Conservation (phyloP, 2,329 filamentous ascomycete genomes). For the Aspergillus sp. region DNA sequence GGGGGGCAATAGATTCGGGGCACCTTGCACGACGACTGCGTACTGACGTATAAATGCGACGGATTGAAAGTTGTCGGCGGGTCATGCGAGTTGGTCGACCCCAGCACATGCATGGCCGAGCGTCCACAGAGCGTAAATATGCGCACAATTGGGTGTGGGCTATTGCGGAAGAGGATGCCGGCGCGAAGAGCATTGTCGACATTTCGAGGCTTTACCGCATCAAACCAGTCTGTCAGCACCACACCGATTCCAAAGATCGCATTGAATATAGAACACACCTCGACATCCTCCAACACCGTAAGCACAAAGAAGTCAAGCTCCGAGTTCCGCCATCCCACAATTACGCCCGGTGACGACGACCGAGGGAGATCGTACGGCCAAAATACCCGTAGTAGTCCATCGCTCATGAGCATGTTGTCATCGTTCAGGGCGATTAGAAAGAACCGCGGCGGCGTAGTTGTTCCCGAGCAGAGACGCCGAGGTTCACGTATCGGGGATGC, state of each 20-base stretch:
- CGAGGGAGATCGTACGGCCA: slow-evolving; percentile 86
- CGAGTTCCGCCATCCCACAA: slow-evolving; percentile 96
- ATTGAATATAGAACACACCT: slow-evolving; percentile 57
- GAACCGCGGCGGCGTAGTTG: slow-evolving; percentile 92
- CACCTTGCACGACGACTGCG: slow-evolving; percentile 51
- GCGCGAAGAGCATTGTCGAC: slow-evolving; percentile 86
- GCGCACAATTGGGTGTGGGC: slow-evolving; percentile 73
- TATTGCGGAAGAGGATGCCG: slow-evolving; percentile 79
- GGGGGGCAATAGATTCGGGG: slow-evolving; percentile 70
- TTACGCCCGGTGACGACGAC: slow-evolving; percentile 73
- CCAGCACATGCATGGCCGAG: slow-evolving; percentile 79
- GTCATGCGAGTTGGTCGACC: slow-evolving; percentile 68
- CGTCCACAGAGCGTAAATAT: slow-evolving; percentile 85
- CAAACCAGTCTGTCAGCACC: slow-evolving; percentile 5
- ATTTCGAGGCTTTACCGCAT: slow-evolving; percentile 60
- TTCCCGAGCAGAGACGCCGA: slow-evolving; percentile 90
- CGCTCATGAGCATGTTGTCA: slow-evolving; percentile 64
- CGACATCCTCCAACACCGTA: slow-evolving; percentile 83
- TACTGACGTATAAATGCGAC: slow-evolving; percentile 66
- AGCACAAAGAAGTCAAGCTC: slow-evolving; percentile 87
- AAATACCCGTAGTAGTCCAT: slow-evolving; percentile 97
- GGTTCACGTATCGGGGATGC: slow-evolving; percentile 77
- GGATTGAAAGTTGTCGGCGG: slow-evolving; percentile 58
- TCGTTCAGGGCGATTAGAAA: slow-evolving; percentile 62
- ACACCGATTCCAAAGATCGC: background rate